phyloP scores from a whole-genome alignment of 176 grass and related monocot genomes.

The Aegilops umbellulata region DNA sequence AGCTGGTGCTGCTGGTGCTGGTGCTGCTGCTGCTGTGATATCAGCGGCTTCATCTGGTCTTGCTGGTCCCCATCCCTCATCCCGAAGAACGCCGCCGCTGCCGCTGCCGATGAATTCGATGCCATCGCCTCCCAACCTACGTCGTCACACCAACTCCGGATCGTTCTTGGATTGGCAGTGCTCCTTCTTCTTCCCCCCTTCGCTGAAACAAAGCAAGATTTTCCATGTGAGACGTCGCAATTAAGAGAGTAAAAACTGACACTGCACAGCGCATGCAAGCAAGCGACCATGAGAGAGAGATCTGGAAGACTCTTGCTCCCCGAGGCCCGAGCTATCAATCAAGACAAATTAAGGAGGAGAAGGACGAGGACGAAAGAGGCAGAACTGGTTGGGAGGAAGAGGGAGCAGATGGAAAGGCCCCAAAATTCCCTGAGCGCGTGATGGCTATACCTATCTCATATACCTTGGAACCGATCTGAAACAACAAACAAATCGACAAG shows the following conservation, averaged over 20 bases:
- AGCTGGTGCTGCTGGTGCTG: constrained; percentile 36
- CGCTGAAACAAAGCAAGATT: constrained; percentile 28
- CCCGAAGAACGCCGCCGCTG: constrained; percentile 65
- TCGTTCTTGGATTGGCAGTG: constrained; percentile 33
- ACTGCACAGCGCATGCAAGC: constrained; percentile 42
- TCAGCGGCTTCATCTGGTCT: constrained; percentile 77
- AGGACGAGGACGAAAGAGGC: constrained; percentile 39
- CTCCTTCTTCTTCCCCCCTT: constrained; percentile 29
- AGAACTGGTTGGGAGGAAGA: constrained; percentile 9
- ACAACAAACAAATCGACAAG: constrained; percentile 59
- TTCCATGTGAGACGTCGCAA: constrained; percentile 45
- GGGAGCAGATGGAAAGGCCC: constrained; percentile 31
- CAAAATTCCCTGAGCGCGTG: constrained; percentile 42
- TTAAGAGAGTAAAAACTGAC: constrained; percentile 9
- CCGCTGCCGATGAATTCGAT: constrained; percentile 73
- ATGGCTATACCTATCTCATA: constrained; percentile 36
- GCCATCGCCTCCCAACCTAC: constrained; percentile 56
- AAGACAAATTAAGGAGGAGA: constrained; percentile 31
- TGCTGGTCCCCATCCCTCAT: constrained; percentile 88
- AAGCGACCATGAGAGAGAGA: constrained; percentile 38
- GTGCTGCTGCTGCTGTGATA: constrained; percentile 32
- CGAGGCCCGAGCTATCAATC: neutral
- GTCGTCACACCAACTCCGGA: constrained; percentile 13
- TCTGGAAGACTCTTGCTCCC: constrained; percentile 21
- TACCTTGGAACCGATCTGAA: constrained; percentile 55